Conservation (phyloP, 129 eudicot genomes). For the Apium graveolens region DNA sequence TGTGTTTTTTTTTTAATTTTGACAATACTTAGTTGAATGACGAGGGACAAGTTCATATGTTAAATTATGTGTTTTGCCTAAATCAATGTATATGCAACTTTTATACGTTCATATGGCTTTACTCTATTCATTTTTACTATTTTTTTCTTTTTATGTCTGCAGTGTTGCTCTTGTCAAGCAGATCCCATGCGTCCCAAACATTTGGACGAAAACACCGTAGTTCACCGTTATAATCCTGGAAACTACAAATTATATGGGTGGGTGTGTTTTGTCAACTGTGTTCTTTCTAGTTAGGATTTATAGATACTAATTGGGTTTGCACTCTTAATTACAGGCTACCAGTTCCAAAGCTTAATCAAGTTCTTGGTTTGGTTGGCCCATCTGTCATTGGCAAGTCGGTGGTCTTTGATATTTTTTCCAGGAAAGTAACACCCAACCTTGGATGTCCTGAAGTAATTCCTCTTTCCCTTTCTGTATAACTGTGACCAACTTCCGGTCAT, state of each 20-base stretch:
- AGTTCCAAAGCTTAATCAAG: constrained; percentile 94
- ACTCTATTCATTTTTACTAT: no score
- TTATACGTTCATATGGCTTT: no score
- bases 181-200: constrained; percentile 18
- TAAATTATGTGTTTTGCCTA: no score
- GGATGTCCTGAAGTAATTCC: constrained; percentile 66
- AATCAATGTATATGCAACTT: no score
- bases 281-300: background rate
- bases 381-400: constrained; percentile 80
- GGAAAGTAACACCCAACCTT: constrained; percentile 78
- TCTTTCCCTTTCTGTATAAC: background rate
- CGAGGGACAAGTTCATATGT: no score
- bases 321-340: constrained; percentile 54
- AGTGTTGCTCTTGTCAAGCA: background rate
- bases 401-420: constrained; percentile 79
- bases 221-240: constrained; percentile 76
- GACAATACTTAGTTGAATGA: no score
- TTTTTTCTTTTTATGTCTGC: background rate
- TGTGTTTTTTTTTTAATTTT: no score
- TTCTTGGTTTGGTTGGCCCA: constrained; percentile 95
- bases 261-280: background rate
- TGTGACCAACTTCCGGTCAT: no score
- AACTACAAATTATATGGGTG: constrained; percentile 90
- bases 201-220: constrained; percentile 70
- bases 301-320: background rate